These are phyloP conservation scores for Pseudozyma pruni DNA, from an alignment of 1,284 basidiomycete genomes.

Conservation along the genomic window DNA sequence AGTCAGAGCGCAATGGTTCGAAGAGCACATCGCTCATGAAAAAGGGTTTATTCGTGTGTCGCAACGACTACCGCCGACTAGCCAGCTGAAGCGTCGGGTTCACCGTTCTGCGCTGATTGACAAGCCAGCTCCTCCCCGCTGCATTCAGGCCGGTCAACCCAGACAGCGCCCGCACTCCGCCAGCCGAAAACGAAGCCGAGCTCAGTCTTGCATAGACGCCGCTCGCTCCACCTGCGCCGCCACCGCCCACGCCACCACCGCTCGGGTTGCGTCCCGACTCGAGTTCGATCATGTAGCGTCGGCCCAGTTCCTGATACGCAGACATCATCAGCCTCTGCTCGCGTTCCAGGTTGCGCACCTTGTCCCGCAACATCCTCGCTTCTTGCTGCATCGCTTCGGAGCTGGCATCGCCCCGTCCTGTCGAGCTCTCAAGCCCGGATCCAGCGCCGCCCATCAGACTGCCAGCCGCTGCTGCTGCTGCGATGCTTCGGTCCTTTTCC, in stretches of 20 bases:
- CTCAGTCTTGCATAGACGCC: conserved; percentile 6
- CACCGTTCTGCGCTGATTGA: conserved; percentile 23
- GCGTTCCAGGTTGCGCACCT: conserved; percentile 26
- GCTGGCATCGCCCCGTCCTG: conserved; percentile 8
- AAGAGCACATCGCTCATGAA: too few species aligned
- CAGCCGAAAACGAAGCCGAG: conserved; percentile 32
- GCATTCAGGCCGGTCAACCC: conserved; percentile 29
- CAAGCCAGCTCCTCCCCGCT: conserved; percentile 40
- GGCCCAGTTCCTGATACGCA: conserved; percentile 44
- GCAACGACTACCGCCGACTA: conserved; percentile 18
- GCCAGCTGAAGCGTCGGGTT: conserved; percentile 40
- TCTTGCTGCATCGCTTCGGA: conserved; percentile 37
- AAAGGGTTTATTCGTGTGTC: too few species aligned
- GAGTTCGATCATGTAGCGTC: conserved; percentile 47
- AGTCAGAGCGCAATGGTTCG: too few species aligned
- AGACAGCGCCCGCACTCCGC: conserved; percentile 29
- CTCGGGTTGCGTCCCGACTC: conserved; percentile 45
- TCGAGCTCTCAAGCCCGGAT: conserved; percentile 1
- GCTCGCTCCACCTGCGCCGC: conserved; percentile 2
- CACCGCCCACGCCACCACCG: conserved; percentile 8
- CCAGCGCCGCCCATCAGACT: conserved; percentile 16
- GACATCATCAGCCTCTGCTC: conserved; percentile 55
- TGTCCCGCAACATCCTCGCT: conserved; percentile 26
- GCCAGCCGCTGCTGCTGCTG: conserved; percentile 17
- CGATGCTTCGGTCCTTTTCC: conserved; percentile 50